phyloP scores from a whole-genome alignment of 2,329 filamentous ascomycete genomes.

The Aureobasidium sp. region DNA sequence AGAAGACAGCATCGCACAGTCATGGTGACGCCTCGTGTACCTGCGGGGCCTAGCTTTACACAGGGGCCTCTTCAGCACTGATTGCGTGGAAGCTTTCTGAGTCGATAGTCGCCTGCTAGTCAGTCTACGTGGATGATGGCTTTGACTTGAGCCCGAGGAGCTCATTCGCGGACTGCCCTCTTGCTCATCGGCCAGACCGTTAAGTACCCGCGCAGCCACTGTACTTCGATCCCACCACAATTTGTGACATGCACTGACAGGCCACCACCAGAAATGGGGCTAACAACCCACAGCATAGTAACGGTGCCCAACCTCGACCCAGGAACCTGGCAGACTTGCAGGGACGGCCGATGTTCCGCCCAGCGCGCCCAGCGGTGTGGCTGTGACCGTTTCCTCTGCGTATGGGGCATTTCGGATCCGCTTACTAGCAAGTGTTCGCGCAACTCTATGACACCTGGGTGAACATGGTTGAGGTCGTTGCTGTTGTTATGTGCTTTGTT shows the following conservation, averaged over 20 bases:
- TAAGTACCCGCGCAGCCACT: background rate
- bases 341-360: slow-evolving; percentile 3
- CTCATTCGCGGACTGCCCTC: slow-evolving; percentile 7
- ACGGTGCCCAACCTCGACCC: slow-evolving; percentile 14
- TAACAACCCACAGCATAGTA: background rate
- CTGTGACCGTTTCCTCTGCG: slow-evolving; percentile 8
- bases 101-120: slow-evolving; percentile 11
- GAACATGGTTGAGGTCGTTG: slow-evolving; percentile 11
- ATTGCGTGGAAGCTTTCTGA: background rate
- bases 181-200: slow-evolving; percentile 6
- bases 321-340: slow-evolving; percentile 13
- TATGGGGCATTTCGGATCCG: slow-evolving; percentile 13
- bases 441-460: background rate
- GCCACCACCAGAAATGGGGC: background rate
- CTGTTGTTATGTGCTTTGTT: slow-evolving; percentile 10
- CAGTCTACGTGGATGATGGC: background rate
- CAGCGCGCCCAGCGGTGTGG: slow-evolving; percentile 13
- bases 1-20: background rate
- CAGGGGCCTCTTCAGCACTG: background rate
- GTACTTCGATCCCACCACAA: slow-evolving; percentile 1
- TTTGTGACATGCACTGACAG: slow-evolving; percentile 10
- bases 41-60: slow-evolving; percentile 9
- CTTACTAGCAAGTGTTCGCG: slow-evolving; percentile 14
- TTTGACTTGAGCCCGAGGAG: background rate
- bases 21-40: slow-evolving; percentile 15